Conservation (phyloP, 2,329 filamentous ascomycete genomes). For the Nigrospora oryzae region DNA sequence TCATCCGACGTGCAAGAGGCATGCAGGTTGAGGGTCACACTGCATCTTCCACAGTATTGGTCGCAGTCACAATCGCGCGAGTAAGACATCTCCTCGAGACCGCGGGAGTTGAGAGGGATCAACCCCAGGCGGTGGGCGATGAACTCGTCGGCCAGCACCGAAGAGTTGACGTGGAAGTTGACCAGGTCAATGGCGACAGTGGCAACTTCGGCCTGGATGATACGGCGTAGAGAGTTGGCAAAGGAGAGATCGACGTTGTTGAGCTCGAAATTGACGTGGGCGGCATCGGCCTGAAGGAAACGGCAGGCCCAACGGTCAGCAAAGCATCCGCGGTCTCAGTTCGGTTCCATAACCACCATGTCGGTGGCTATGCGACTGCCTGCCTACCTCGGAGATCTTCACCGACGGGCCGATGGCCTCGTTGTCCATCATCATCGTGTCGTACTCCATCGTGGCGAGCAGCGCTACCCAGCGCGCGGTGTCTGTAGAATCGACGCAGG, state of each 20-base stretch:
- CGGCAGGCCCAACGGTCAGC: background rate
- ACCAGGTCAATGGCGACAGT: slow-evolving; percentile 93
- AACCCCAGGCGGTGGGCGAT: slow-evolving; percentile 87
- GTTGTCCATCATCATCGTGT: slow-evolving; percentile 50
- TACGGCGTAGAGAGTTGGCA: slow-evolving; percentile 84
- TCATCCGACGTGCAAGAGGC: slow-evolving; percentile 79
- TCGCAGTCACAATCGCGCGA: slow-evolving; percentile 95
- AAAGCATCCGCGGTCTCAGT: background rate
- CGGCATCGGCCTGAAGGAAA: slow-evolving; percentile 57
- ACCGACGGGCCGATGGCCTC: slow-evolving; percentile 48
- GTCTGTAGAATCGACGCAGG: no score
- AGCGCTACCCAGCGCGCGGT: slow-evolving; percentile 3
- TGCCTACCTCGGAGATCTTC: slow-evolving; percentile 50
- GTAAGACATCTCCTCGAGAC: slow-evolving; percentile 76
- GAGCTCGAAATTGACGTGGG: slow-evolving; percentile 86
- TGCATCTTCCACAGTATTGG: slow-evolving; percentile 87
- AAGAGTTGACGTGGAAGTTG: slow-evolving; percentile 86
- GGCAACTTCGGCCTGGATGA: slow-evolving; percentile 88
- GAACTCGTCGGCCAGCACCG: slow-evolving; percentile 95
- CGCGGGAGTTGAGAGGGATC: slow-evolving; percentile 77
- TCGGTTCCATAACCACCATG: slow-evolving; percentile 3
- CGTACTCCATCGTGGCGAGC: slow-evolving; percentile 42
- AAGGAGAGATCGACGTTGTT: slow-evolving; percentile 83
- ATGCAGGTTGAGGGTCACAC: slow-evolving; percentile 74
- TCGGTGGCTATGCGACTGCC: background rate